Evolutionary conservation across 2,329 filamentous ascomycete genomes (phyloP).

Genomic region (Akanthomyces dipterigenus): DNA sequence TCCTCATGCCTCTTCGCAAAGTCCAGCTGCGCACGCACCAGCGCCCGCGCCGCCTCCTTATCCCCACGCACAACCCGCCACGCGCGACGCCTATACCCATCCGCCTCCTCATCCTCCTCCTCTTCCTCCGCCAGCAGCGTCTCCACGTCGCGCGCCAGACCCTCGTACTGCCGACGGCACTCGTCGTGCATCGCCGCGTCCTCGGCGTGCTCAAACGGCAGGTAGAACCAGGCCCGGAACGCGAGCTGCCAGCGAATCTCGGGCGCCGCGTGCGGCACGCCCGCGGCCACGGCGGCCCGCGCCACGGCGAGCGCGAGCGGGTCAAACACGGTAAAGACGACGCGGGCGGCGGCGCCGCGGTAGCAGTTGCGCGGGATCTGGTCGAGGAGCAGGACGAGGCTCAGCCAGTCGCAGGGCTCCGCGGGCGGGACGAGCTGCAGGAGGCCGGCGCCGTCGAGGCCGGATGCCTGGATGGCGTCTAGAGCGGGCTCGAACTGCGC

Average conservation of each 20-base stretch:
- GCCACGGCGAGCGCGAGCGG: constrained; percentile 42
- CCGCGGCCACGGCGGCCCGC: constrained; percentile 25
- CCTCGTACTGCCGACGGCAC: constrained; percentile 25
- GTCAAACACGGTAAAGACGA: constrained; percentile 51
- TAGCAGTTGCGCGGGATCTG: constrained; percentile 58
- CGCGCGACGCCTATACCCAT: constrained; percentile 23
- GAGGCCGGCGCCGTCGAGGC: constrained; percentile 22
- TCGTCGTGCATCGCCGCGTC: constrained; percentile 36
- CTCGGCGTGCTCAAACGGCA: constrained; percentile 56
- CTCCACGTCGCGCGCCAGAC: constrained; percentile 27
- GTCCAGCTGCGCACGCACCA: constrained; percentile 20
- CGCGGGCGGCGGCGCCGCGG: constrained; percentile 37
- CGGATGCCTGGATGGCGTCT: constrained; percentile 24
- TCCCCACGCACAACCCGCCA: constrained; percentile 20
- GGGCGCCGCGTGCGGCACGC: constrained; percentile 22
- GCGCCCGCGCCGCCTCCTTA: constrained; percentile 19
- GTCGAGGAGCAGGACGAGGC: constrained; percentile 52
- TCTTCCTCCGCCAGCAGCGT: constrained; percentile 22
- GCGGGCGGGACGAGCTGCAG: constrained; percentile 21
- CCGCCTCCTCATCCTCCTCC: constrained; percentile 7
- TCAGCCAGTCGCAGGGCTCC: constrained; percentile 34
- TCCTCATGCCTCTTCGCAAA: constrained; percentile 40
- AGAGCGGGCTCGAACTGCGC: constrained; percentile 26
- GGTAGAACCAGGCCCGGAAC: constrained; percentile 49
- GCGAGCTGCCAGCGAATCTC: constrained; percentile 27